Evolutionary conservation across 176 grass and related monocot genomes (phyloP), one percentile per base, ranked within the genome.

Genomic region (Zoysia japonica): DNA sequence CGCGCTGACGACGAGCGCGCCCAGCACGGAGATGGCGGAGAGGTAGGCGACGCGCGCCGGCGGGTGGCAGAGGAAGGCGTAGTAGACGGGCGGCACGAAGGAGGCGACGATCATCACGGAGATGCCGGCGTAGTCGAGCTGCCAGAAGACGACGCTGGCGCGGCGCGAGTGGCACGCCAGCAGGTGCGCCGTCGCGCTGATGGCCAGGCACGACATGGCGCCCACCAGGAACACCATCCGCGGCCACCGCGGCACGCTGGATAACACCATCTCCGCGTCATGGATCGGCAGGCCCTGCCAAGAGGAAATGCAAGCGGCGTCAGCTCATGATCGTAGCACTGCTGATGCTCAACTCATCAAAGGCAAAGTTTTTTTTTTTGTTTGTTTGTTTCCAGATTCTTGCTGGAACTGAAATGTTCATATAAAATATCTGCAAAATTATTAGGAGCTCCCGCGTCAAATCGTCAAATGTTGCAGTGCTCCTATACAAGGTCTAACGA

Each of bases 121-220:
- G 86, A 99, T 99, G 63, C 96, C 96, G 63, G 90, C 86, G 81
- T 99, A 99, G 88, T 99, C 96, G 13, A 99, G 83, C 83, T 89
- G 96, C 80, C 86, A 89, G 84, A 88, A 87, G 15, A 99, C 80
- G 9, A 86, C 54, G 81, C 78, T 95, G 68, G 90, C 74, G 28
- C 79, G 92, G 4, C 52, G 82, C 2, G 96, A 95, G 79, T 99
- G 96, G 88, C 96, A 99, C 38, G 90, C 90, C n/a, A 99, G 78
- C 9, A 99, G 90, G 88, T 99, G 96, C 44, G 88, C 93, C 47
- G 61, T 54, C 40, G 90, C 73, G 92, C 96, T 99, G 74, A 85
- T 86, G 68, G 84, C 82, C 3, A 99, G 76, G 82, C 96, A 99
- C 15, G 68, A 64, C 92, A 99, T 99, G 61, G 96, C 83, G 60